Base-by-base conservation (phyloP, 352 stramenopile genomes). In the Globisporangium irregulare region DNA sequence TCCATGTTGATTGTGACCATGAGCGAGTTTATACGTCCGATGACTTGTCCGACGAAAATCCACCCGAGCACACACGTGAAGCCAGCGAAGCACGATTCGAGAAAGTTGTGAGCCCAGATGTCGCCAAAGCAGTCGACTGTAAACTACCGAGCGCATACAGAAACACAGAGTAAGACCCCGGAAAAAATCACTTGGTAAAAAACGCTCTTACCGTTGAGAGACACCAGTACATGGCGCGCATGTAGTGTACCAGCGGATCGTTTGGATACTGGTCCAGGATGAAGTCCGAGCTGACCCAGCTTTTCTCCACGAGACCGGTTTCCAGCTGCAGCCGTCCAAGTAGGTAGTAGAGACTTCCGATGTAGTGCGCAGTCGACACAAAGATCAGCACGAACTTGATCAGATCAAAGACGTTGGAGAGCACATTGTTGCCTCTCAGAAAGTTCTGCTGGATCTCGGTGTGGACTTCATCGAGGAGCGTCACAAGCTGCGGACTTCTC, bases 91-190 rank as follows among this genome's bases (percentile, higher is more conserved):
- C 79, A 72, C 0, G 77, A 80, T 63, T 93, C 84, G 1, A 90
- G 69, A 46, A 87, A 77, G 46, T 93, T 93, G 4, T 76, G 71
- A 4, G 84, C 81, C 8, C 84, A 55, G 36, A 93, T 86, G 34
- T 93, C 84, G 1, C 84, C 84, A 53, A 93, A 93, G 61, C 84
- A 93, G 51, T 89, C 84, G 25, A 91, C 84, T 10, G 84, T 93
- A 57, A 93, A 93, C 84, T 90, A 27, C 3, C 15, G 15, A 36
- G 29, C 20, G 18, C 32, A 68, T 4, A 68, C 36, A 59, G 1
- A 62, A 0, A 41, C 24, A 55, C 62, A 67, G 24, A 29, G 29
- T 34, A 18, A 46, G 7, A 43, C 15, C 18, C 7, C 15, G 43
- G 18, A 9, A 29, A 48, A 54, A 14, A 22, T 14, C 4, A n/a